Conservation (phyloP, 169 alveolate genomes). For the Babesia divergens region DNA sequence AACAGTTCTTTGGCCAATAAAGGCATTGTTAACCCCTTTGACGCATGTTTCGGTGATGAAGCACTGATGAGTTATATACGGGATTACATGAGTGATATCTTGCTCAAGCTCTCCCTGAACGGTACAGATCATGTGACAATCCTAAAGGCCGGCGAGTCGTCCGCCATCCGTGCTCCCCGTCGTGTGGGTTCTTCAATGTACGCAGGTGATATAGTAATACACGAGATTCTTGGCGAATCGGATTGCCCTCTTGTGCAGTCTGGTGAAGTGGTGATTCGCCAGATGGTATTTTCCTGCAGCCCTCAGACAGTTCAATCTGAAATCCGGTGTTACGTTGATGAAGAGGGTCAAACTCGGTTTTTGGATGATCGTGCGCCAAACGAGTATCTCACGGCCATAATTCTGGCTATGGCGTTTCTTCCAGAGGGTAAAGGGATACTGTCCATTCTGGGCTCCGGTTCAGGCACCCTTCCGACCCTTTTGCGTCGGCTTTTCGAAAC, state of each 20-base stretch:
- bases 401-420: conserved; percentile 38
- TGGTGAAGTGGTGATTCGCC: conserved; percentile 60
- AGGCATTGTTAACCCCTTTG: conserved; percentile 45
- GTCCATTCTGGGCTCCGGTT: conserved; percentile 37
- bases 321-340: conserved; percentile 17
- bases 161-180: conserved; percentile 28
- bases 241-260: neutral
- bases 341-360: conserved; percentile 1
- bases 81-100: conserved; percentile 35
- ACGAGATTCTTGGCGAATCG: conserved; percentile 6
- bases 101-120: conserved; percentile 23
- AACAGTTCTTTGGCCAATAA: neutral
- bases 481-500: neutral
- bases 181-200: conserved; percentile 29
- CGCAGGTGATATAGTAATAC: conserved; percentile 42
- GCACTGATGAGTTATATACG: conserved; percentile 39
- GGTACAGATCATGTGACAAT: conserved; percentile 25
- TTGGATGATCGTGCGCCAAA: neutral
- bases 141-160: conserved; percentile 54
- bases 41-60: conserved; percentile 32
- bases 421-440: conserved; percentile 9
- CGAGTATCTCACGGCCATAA: conserved; percentile 48
- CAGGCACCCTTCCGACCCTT: conserved; percentile 37
- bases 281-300: conserved; percentile 73
- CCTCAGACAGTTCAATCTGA: conserved; percentile 76